phyloP scores from a whole-genome alignment of 2,329 filamentous ascomycete genomes.

The Trichophyton simii region DNA sequence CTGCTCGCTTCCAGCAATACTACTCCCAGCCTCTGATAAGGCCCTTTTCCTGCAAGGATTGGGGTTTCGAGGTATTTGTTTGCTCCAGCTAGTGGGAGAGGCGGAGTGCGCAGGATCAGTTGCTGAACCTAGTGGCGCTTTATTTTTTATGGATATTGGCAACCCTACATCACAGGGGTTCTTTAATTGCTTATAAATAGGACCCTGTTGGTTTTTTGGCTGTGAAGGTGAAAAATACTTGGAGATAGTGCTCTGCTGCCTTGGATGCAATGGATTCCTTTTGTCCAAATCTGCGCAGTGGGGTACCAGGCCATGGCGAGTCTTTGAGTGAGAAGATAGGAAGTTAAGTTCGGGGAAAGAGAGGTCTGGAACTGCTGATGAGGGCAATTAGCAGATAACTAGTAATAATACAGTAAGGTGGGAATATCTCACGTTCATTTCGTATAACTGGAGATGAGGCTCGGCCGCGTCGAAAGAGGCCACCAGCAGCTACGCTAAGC shows the following conservation, averaged over 20 bases:
- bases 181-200: neutral
- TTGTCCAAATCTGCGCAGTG: neutral
- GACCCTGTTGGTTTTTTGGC: neutral
- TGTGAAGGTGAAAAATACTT: neutral
- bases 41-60: neutral
- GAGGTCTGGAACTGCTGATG: constrained; percentile 37
- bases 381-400: neutral
- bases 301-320: neutral
- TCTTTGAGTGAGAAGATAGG: constrained; percentile 16
- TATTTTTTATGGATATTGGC: neutral
- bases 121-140: neutral
- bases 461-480: constrained; percentile 27
- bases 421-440: constrained; percentile 12
- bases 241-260: neutral
- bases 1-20: neutral
- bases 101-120: neutral
- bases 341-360: constrained; percentile 43
- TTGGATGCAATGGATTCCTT: neutral
- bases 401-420: neutral
- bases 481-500: constrained; percentile 27
- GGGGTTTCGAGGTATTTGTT: no score
- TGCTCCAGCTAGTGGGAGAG: neutral
- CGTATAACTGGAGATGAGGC: constrained; percentile 22
- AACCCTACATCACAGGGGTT: neutral
- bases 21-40: neutral